Percentiles rank a stretch among this genome's conserved stretches.
phyloP scores from a whole-genome alignment of 306 rosid genomes.

The Ormosia semicastrata region DNA sequence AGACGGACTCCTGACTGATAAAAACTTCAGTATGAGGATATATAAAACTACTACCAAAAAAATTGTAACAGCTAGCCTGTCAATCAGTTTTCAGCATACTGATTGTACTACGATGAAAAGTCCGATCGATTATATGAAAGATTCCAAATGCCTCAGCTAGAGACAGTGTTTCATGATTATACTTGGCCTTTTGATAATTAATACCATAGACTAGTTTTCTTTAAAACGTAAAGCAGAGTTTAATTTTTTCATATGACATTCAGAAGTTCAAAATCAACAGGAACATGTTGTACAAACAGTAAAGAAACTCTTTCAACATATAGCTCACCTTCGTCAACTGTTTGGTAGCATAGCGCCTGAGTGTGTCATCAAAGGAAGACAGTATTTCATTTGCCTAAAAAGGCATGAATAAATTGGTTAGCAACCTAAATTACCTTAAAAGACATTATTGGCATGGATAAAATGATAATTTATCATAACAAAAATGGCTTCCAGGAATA shows the following conservation, averaged over 20 bases:
- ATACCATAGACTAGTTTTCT: neutral
- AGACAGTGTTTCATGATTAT: neutral
- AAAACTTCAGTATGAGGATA: slow-evolving; percentile 26
- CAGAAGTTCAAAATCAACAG: slow-evolving; percentile 8
- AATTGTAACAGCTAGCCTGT: neutral
- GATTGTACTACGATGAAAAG: neutral
- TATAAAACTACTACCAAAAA: slow-evolving; percentile 8
- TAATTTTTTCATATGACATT: neutral
- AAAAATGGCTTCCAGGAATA: neutral
- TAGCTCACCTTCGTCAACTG: slow-evolving; percentile 82
- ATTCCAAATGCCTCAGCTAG: neutral
- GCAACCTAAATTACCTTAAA: slow-evolving; percentile 6
- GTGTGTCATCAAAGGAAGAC: slow-evolving; percentile 88
- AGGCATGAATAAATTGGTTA: slow-evolving; percentile 36
- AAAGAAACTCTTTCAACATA: neutral
- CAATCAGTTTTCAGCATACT: neutral
- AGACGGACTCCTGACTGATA: slow-evolving; percentile 97
- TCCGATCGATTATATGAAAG: neutral
- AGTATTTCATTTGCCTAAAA: slow-evolving; percentile 89
- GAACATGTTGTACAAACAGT: slow-evolving; percentile 15
- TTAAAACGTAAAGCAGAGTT: neutral
- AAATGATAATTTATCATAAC: neutral
- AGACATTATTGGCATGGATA: neutral
- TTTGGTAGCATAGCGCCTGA: slow-evolving; percentile 76
- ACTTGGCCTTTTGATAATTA: neutral